Evolutionary conservation across 768 basidiomycete genomes (phyloP).

Genomic region (Arthromyces matolae): DNA sequence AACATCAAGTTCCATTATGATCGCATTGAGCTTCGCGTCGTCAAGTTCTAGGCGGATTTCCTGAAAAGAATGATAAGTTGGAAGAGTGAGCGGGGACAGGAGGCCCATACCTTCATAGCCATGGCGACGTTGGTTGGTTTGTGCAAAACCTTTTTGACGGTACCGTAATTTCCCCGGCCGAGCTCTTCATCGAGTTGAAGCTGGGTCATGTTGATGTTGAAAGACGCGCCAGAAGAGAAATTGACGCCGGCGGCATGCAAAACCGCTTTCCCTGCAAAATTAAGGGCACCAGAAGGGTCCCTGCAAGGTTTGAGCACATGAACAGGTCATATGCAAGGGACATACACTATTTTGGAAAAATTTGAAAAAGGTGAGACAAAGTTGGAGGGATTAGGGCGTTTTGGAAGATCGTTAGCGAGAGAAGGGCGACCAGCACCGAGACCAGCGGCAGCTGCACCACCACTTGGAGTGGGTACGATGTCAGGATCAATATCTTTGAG

Average conservation of each 20-base stretch:
- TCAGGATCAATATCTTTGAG: constrained; percentile 58
- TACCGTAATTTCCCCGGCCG: constrained; percentile 95
- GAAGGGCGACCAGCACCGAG: constrained; percentile 67
- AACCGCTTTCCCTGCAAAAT: constrained; percentile 91
- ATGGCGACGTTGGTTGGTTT: constrained; percentile 92
- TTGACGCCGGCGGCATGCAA: constrained; percentile 81
- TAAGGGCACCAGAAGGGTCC: constrained; percentile 94
- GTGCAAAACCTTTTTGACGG: constrained; percentile 93
- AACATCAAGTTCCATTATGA: constrained; percentile 98
- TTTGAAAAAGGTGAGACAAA: constrained; percentile 84
- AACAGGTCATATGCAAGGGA: background rate
- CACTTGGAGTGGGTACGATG: constrained; percentile 38
- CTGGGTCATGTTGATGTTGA: constrained; percentile 92
- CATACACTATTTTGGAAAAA: constrained; percentile 89
- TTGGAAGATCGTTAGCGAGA: constrained; percentile 36
- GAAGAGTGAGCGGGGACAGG: constrained; percentile 7
- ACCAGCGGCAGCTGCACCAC: constrained; percentile 60
- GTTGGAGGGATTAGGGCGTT: constrained; percentile 34
- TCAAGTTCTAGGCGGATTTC: constrained; percentile 98
- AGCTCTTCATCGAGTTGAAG: constrained; percentile 89
- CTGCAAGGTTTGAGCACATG: constrained; percentile 36
- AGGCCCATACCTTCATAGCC: constrained; percentile 89
- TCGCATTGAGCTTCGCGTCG: constrained; percentile 87
- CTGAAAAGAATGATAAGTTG: constrained; percentile 36
- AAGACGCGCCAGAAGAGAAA: constrained; percentile 88